These are phyloP conservation scores for Ceratocystis colombiana DNA, from an alignment of 2,329 filamentous ascomycete species.

Conservation along the genomic window DNA sequence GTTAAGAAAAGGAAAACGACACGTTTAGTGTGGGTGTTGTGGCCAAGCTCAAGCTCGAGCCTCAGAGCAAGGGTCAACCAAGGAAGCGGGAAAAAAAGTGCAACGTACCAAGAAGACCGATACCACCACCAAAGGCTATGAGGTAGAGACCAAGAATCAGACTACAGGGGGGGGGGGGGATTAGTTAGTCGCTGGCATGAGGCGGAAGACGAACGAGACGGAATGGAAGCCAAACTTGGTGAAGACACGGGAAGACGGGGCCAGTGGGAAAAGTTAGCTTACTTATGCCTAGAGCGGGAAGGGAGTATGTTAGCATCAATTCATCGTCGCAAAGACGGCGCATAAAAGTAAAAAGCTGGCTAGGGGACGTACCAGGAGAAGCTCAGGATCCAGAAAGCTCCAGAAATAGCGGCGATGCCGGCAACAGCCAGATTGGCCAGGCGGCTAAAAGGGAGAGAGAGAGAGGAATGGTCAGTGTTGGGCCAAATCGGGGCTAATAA, in stretches of 20 bases:
- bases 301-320: not conserved
- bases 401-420: constrained; percentile 78
- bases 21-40: constrained; percentile 3
- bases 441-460: constrained; percentile 49
- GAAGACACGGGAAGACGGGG: no score
- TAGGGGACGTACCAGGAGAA: constrained; percentile 45
- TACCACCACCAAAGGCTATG: constrained; percentile 76
- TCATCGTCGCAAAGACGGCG: no score
- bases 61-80: not conserved
- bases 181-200: not conserved
- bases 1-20: not conserved
- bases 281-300: constrained; percentile 19
- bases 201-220: not conserved
- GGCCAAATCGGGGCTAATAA: not conserved
- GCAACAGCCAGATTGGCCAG: constrained; percentile 87
- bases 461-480: constrained; percentile 13
- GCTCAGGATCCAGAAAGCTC: constrained; percentile 61
- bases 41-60: constrained; percentile 2
- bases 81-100: constrained; percentile 29
- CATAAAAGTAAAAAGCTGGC: no score
- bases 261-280: not conserved
- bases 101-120: constrained; percentile 53
- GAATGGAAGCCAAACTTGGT: not conserved
- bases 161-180: constrained; percentile 2
- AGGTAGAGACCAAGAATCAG: constrained; percentile 71